phyloP scores from a whole-genome alignment of 768 basidiomycete genomes.

The Zangia roseola region DNA sequence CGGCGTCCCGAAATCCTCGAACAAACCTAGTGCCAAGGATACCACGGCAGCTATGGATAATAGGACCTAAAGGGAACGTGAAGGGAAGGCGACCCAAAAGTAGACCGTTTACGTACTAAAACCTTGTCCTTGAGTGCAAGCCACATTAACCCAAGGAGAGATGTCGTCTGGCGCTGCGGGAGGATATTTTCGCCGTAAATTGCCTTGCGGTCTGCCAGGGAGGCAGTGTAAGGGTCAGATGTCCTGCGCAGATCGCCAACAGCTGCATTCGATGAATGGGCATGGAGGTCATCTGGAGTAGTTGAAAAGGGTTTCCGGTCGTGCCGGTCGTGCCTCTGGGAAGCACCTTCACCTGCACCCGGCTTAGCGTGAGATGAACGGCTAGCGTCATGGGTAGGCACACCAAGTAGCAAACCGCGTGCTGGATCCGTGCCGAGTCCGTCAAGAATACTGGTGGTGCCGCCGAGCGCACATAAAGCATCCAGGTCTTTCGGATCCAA shows the following conservation, averaged over 20 bases:
- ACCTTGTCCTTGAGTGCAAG: slow-evolving; percentile 88
- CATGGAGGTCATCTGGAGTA: slow-evolving; percentile 2
- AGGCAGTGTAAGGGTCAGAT: slow-evolving; percentile 33
- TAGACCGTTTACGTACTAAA: slow-evolving; percentile 49
- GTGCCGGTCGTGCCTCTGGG: slow-evolving; percentile 33
- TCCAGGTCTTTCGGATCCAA: slow-evolving; percentile 87
- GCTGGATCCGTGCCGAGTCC: slow-evolving; percentile 71
- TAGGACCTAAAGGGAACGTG: slow-evolving; percentile 55
- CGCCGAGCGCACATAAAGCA: slow-evolving; percentile 66
- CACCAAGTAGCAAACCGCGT: slow-evolving; percentile 38
- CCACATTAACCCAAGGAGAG: slow-evolving; percentile 78
- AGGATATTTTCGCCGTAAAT: slow-evolving; percentile 78
- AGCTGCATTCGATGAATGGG: slow-evolving; percentile 9
- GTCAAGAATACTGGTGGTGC: slow-evolving; percentile 58
- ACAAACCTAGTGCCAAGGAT: slow-evolving; percentile 90
- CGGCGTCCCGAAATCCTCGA: slow-evolving; percentile 84
- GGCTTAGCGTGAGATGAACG: slow-evolving; percentile 12
- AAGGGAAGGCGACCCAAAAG: slow-evolving; percentile 3
- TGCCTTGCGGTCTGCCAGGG: slow-evolving; percentile 57
- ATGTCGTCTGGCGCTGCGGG: slow-evolving; percentile 67
- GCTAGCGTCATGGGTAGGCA: not conserved
- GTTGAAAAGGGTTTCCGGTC: not conserved
- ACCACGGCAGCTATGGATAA: slow-evolving; percentile 90
- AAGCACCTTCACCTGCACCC: slow-evolving; percentile 31
- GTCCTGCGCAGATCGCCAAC: not conserved